Percentiles rank a stretch among this genome's conserved stretches.
Conservation (phyloP, 2,329 filamentous ascomycete species). For the Aspergillus sp. region DNA sequence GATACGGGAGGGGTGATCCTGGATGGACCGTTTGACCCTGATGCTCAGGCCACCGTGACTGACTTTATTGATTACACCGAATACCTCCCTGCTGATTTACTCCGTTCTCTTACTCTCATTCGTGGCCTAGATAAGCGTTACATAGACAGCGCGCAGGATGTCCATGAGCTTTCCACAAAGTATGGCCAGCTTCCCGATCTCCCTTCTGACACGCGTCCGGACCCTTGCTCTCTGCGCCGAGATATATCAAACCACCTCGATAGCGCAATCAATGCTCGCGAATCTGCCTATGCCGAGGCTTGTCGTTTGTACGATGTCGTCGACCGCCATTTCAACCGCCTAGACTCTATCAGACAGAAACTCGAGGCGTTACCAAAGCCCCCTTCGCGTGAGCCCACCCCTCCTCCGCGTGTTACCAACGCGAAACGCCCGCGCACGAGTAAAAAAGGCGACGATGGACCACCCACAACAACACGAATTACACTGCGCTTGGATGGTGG, state of each 20-base stretch:
- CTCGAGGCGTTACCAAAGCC: slow-evolving; percentile 62
- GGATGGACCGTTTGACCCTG: slow-evolving; percentile 58
- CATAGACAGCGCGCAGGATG: slow-evolving; percentile 38
- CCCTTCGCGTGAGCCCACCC: slow-evolving; percentile 61
- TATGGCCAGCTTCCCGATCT: slow-evolving; percentile 54
- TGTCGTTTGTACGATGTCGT: slow-evolving; percentile 58
- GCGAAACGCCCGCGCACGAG: slow-evolving; percentile 41
- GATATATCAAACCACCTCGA: slow-evolving; percentile 59
- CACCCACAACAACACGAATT: slow-evolving; percentile 37
- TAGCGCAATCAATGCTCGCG: slow-evolving; percentile 55
- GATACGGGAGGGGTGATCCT: slow-evolving; percentile 44
- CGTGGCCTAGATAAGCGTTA: slow-evolving; percentile 50
- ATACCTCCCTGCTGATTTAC: slow-evolving; percentile 65
- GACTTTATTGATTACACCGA: slow-evolving; percentile 70
- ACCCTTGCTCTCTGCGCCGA: slow-evolving; percentile 52
- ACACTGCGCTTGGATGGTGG: slow-evolving; percentile 42
- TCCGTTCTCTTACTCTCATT: slow-evolving; percentile 63
- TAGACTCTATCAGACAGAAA: slow-evolving; percentile 62
- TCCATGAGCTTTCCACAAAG: slow-evolving; percentile 44
- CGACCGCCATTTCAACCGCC: slow-evolving; percentile 56
- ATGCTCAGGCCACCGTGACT: slow-evolving; percentile 65
- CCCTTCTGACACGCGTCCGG: slow-evolving; percentile 49
- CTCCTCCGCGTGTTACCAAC: slow-evolving; percentile 34
- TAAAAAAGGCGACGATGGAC: slow-evolving; percentile 37
- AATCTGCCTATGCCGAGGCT: slow-evolving; percentile 58